A percentile compares a stretch with the other conserved stretches of the same genome.
Evolutionary conservation across 2,329 filamentous ascomycete genomes (phyloP).

Genomic region (Ceratocystiopsis brevicomis): DNA sequence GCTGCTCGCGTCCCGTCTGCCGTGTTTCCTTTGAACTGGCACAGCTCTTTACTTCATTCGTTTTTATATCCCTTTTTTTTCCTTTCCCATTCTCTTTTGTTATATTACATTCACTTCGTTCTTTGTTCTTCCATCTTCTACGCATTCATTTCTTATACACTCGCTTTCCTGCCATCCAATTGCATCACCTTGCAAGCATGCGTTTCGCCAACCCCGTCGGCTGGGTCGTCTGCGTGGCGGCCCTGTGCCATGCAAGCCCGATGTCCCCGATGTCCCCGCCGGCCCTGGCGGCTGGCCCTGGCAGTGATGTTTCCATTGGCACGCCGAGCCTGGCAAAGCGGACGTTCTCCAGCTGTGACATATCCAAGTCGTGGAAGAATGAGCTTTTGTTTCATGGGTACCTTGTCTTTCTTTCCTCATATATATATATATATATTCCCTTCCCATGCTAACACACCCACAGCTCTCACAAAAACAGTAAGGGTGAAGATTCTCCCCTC

Average conservation of each 20-base stretch:
- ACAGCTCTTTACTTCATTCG: no score
- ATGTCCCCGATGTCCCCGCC: constrained; percentile 1
- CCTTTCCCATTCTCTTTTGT: background rate
- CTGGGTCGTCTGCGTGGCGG: background rate
- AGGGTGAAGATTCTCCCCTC: constrained; percentile 10
- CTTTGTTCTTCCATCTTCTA: background rate
- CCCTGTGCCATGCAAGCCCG: constrained; percentile 3
- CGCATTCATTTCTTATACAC: background rate
- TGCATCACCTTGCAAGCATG: constrained; percentile 1
- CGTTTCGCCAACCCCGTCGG: constrained; percentile 1
- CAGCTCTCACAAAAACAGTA: background rate
- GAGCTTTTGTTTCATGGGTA: constrained; percentile 6
- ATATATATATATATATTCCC: no score
- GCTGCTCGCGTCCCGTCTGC: no score
- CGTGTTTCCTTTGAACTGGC: no score
- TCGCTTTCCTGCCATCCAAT: background rate
- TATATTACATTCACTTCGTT: background rate
- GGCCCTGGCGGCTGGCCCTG: constrained; percentile 2
- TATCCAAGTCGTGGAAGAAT: constrained; percentile 8
- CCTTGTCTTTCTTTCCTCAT: no score
- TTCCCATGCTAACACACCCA: background rate
- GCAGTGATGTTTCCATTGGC: constrained; percentile 1
- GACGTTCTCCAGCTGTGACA: constrained; percentile 5
- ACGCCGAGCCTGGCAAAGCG: constrained; percentile 7
- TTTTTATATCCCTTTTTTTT: background rate